These are phyloP conservation scores for Xylaria acuta DNA, from an alignment of 495 filamentous ascomycete genomes.

Conservation along the genomic window DNA sequence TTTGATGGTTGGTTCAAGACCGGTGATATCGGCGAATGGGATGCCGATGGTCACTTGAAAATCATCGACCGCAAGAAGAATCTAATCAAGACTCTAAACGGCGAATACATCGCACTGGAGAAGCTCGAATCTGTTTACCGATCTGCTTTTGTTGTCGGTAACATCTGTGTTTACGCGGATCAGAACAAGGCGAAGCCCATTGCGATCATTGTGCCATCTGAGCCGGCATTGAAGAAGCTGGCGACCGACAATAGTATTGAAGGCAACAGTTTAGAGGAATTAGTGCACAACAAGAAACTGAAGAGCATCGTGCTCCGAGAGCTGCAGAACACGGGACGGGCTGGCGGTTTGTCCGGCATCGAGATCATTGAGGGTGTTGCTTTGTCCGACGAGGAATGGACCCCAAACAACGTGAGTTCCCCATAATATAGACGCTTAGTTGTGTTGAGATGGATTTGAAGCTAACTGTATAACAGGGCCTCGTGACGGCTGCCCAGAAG, in stretches of 20 bases:
- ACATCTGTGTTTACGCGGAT: constrained; percentile 95
- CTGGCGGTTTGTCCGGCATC: constrained; percentile 79
- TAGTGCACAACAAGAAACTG: constrained; percentile 85
- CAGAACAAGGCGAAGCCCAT: constrained; percentile 81
- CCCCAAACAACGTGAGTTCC: constrained; percentile 85
- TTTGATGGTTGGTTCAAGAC: constrained; percentile 96
- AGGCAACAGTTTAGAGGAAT: constrained; percentile 73
- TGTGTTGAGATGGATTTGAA: constrained; percentile 4
- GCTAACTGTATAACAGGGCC: constrained; percentile 53
- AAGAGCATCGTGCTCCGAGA: constrained; percentile 80
- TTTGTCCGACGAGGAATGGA: constrained; percentile 96
- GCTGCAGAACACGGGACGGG: constrained; percentile 75
- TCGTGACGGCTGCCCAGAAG: constrained; percentile 79
- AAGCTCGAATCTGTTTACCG: constrained; percentile 98
- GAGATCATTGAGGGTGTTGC: constrained; percentile 95
- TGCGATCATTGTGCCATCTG: constrained; percentile 91
- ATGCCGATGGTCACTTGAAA: constrained; percentile 76
- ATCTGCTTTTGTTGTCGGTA: constrained; percentile 80
- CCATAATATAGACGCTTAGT: not conserved
- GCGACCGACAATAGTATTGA: constrained; percentile 73
- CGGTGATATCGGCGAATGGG: constrained; percentile 92
- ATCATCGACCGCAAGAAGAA: constrained; percentile 99
- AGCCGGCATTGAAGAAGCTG: constrained; percentile 83
- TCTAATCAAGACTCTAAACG: constrained; percentile 91
- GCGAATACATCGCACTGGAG: constrained; percentile 98